Evolutionary conservation across 306 rosid species (phyloP), one percentile per base, ranked within the genome.

Genomic region (Rosa persica): DNA sequence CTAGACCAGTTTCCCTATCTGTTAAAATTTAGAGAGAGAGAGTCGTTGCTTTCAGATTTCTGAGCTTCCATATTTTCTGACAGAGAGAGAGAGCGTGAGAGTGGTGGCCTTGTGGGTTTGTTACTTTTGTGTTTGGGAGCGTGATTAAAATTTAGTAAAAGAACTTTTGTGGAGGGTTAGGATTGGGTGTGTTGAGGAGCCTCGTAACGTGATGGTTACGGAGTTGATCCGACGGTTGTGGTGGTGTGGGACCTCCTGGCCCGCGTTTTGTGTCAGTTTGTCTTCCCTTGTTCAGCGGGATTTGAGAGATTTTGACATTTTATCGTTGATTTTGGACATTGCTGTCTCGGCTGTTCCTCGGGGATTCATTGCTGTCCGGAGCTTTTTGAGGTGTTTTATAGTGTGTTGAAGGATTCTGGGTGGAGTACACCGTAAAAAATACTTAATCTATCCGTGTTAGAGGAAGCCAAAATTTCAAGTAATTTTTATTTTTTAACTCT

Each of bases 1-100:
- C 42, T 58, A 20, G 1, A 36, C 25, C 15, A 73, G 22, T 39
- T 12, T 7, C 4, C 23, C 67, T 74, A 66, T 19, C 25, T 38
- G 6, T 8, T 43, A 40, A 23, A 38, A 75, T 68, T 62, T 23
- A 19, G 38, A 71, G 23, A 51, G 72, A 64, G 25, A 12, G 58
- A 57, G 78, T 36, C 73, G 78, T 12, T 48, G 69, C 72, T 61
- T 67, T 71, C 55, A 72, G 82, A 80, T 58, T 74, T 82, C 78
- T 78, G 73, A 65, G 73, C 5, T 67, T 69, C 58, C 78, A 79
- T 83, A 70, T 44, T 48, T 69, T 27, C 42, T 19, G 34, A 68
- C 51, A 66, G 55, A 4, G 6, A 60, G 49, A 20, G 43, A 1
- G 64, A 19, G 42, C 22, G 70, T 8, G 44, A 19, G 34, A 16